Evolutionary conservation across 306 rosid genomes (phyloP).

Genomic region (Oxytropis ochrocephala): DNA sequence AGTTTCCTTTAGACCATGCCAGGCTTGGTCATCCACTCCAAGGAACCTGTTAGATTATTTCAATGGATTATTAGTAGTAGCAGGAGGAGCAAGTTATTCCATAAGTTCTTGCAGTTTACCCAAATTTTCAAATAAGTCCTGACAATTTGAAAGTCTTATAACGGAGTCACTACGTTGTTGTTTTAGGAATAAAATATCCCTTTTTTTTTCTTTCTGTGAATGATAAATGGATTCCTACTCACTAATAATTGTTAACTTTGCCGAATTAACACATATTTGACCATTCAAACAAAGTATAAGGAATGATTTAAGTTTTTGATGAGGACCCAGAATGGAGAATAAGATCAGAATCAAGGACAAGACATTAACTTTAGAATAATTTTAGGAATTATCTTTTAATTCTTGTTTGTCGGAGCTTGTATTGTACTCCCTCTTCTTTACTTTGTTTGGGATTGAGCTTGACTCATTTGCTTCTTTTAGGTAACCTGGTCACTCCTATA

Average conservation of each 20-base stretch:
- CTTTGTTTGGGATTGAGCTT: too few species aligned
- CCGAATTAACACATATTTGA: neutral
- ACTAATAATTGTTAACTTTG: neutral
- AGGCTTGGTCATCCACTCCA: constrained; percentile 43
- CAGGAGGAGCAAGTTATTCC: neutral
- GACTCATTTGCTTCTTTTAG: too few species aligned
- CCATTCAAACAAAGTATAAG: neutral
- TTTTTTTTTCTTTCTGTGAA: too few species aligned
- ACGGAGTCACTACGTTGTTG: neutral
- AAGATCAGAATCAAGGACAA: too few species aligned
- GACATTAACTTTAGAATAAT: too few species aligned
- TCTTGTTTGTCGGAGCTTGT: too few species aligned
- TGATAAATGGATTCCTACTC: neutral
- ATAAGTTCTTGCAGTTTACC: neutral
- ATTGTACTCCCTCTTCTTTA: too few species aligned
- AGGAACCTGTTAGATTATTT: constrained; percentile 35
- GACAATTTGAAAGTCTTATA: neutral
- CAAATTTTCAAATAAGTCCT: neutral
- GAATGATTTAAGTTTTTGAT: neutral
- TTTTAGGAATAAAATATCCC: too few species aligned
- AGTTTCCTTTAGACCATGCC: constrained; percentile 43
- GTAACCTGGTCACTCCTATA: too few species aligned
- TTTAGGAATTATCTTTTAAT: too few species aligned
- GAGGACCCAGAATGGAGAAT: too few species aligned
- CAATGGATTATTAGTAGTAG: neutral